Conservation (phyloP, 495 filamentous ascomycete species). For the Venustampulla echinocandica region DNA sequence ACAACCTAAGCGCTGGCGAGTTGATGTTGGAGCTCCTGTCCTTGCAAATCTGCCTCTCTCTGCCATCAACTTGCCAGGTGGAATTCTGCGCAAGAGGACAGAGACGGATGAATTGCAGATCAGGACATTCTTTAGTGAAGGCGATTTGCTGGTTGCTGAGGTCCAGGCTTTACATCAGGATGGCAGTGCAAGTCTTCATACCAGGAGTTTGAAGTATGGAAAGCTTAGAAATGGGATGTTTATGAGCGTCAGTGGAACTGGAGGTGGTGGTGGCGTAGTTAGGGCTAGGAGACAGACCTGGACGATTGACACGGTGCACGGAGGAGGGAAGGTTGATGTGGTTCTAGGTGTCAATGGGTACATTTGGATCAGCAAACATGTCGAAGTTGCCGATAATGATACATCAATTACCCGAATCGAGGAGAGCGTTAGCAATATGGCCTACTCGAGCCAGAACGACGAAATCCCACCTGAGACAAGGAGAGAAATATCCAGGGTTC, state of each 20-base stretch:
- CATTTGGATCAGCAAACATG: slow-evolving; percentile 83
- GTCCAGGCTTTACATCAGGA: slow-evolving; percentile 78
- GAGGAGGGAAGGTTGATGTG: slow-evolving; percentile 74
- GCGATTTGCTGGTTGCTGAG: slow-evolving; percentile 82
- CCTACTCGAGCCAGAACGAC: slow-evolving; percentile 88
- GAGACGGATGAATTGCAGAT: slow-evolving; percentile 94
- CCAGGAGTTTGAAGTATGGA: slow-evolving; percentile 81
- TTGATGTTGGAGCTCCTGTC: slow-evolving; percentile 79
- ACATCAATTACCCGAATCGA: slow-evolving; percentile 67
- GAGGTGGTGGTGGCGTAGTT: slow-evolving; percentile 76
- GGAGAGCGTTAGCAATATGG: slow-evolving; percentile 60
- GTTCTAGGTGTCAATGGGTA: slow-evolving; percentile 92
- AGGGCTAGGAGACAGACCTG: slow-evolving; percentile 77
- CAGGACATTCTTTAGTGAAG: slow-evolving; percentile 83
- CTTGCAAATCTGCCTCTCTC: slow-evolving; percentile 75
- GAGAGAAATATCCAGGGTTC: slow-evolving; percentile 76
- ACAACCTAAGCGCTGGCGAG: slow-evolving; percentile 81
- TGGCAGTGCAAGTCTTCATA: slow-evolving; percentile 79
- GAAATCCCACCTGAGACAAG: slow-evolving; percentile 64
- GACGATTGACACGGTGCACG: slow-evolving; percentile 58
- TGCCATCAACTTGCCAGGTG: slow-evolving; percentile 90
- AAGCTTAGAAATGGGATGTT: slow-evolving; percentile 92
- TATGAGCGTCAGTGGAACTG: slow-evolving; percentile 66
- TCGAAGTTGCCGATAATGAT: slow-evolving; percentile 33
- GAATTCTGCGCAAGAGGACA: slow-evolving; percentile 82